Evolutionary conservation across 176 grass and related monocot species (phyloP).

Genomic region (Oropetium thomaeum): DNA sequence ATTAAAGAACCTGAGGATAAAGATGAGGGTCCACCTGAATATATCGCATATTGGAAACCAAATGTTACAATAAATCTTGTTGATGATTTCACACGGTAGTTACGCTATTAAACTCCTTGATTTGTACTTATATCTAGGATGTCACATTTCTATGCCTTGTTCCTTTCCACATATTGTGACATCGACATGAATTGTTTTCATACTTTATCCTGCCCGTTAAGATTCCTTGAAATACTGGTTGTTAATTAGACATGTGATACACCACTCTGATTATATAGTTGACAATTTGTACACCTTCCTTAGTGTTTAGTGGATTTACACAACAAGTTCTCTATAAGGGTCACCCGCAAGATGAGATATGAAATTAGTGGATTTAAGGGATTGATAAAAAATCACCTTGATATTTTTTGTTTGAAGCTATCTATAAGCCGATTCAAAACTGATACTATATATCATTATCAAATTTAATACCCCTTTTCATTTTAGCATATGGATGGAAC

Average conservation of each 20-base stretch:
- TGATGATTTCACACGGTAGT: constrained; percentile 91
- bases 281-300: background rate
- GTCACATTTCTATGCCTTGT: background rate
- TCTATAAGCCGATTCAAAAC: constrained; percentile 21
- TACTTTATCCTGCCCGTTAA: background rate
- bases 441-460: background rate
- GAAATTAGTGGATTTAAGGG: background rate
- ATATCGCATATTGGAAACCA: constrained; percentile 94
- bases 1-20: constrained; percentile 59
- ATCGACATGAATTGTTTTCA: constrained; percentile 7
- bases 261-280: background rate
- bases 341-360: background rate
- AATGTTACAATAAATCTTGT: constrained; percentile 97
- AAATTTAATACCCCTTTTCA: constrained; percentile 7
- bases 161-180: background rate
- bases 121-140: background rate
- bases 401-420: background rate
- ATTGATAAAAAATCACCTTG: background rate
- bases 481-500: background rate
- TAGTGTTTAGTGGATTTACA: background rate
- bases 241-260: background rate
- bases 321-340: background rate
- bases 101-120: constrained; percentile 16
- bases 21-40: constrained; percentile 74
- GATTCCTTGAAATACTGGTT: background rate